Base-by-base conservation (phyloP, 2,329 filamentous ascomycete species). In the Myriosclerotinia duriaeana region DNA sequence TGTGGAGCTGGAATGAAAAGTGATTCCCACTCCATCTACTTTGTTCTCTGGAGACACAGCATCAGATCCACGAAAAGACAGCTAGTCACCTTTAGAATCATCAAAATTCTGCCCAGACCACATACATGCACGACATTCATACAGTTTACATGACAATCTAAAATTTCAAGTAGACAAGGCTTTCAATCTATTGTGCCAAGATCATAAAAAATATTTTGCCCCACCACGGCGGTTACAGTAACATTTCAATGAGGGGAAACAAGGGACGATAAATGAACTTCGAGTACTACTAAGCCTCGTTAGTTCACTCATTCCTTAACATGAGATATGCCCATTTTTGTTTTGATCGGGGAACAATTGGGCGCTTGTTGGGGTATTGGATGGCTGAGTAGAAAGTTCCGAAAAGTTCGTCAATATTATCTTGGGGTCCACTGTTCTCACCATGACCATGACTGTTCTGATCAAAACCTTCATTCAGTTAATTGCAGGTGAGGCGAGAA, bases 161-260 rank as follows among this genome's bases (percentile, higher is more conserved):
- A 46, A 34, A 46, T 46, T 30, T 46, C n/a, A n/a, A n/a, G 4
- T 26, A 40, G 6, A 26, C 46, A 62, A 30, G 46, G 46, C 38
- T 52, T 40, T 26, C 46, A 40, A 40, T 52, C 30, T 26, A 26
- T 26, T 26, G 26, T 52, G 58, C 34, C 55, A 59, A 48, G 26
- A n/a, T 48, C 2, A 26, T 26, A 26, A 26, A 3, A 26, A 26
- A 48, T 22, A 42, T 30, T 20, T 53, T 50, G 34, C 59, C 34
- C 59, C 59, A 62, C 59, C n/a, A 17, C 12, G 22, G 59, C 59
- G 59, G 46, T 62, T 62, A 53, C 20, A 38, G 22, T 30, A 46
- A 46, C 12, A 46, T 59, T 34, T 36, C 7, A 36, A 26, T 40
- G 53, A 50, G 20, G 42, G 11, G 4, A 40, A 44, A 64, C 17